phyloP scores from a whole-genome alignment of 2,329 filamentous ascomycete genomes.

The Aspergillus novoparasiticus region DNA sequence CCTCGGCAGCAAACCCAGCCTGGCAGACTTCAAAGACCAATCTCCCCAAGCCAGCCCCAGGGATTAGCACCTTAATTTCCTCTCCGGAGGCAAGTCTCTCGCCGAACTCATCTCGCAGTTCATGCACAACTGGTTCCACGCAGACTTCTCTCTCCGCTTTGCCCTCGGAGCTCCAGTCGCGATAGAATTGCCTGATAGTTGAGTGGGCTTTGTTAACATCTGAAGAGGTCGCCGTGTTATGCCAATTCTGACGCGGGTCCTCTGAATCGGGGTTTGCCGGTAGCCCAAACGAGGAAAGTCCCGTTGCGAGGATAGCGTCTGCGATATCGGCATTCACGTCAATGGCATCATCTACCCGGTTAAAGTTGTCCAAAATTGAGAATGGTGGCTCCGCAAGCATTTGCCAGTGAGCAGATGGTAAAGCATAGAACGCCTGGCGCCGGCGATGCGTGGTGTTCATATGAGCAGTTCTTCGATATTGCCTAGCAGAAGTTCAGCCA shows the following conservation, averaged over 20 bases:
- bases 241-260: constrained; percentile 61
- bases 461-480: constrained; percentile 83
- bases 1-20: constrained; percentile 74
- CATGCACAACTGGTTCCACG: constrained; percentile 72
- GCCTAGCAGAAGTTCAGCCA: constrained; percentile 52
- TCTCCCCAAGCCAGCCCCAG: constrained; percentile 84
- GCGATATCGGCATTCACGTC: constrained; percentile 84
- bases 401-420: constrained; percentile 81
- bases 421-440: constrained; percentile 88
- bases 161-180: constrained; percentile 88
- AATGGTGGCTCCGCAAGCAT: constrained; percentile 81
- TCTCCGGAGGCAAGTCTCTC: constrained; percentile 32
- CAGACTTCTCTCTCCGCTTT: constrained; percentile 72
- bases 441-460: constrained; percentile 89
- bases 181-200: constrained; percentile 89
- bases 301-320: constrained; percentile 72
- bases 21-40: constrained; percentile 84
- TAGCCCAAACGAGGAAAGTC: constrained; percentile 68
- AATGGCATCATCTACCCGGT: constrained; percentile 81
- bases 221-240: constrained; percentile 66
- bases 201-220: constrained; percentile 92
- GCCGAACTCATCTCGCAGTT: constrained; percentile 58
- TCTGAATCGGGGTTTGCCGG: constrained; percentile 38
- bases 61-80: constrained; percentile 72
- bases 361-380: constrained; percentile 76